Conservation (phyloP, 805 yeast genomes). For the Jamesozyma spencerorum region DNA sequence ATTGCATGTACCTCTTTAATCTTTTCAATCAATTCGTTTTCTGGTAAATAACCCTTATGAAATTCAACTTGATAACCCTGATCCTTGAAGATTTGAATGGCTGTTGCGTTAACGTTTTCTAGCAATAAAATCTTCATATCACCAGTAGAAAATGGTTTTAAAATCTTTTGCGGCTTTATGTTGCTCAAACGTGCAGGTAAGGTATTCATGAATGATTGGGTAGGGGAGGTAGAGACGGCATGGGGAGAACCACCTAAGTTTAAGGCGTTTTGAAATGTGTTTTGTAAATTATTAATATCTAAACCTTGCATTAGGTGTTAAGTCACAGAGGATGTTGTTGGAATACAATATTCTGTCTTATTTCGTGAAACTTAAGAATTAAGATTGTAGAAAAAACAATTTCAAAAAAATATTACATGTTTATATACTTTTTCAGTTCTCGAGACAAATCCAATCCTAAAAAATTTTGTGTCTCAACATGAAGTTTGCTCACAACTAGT, state of each 20-base stretch:
- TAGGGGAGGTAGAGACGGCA: conserved; percentile 77
- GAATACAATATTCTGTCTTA: too few relatives aligned
- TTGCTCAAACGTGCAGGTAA: conserved; percentile 38
- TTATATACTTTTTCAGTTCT: too few relatives aligned
- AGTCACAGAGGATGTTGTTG: too few relatives aligned
- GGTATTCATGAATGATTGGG: conserved; percentile 54
- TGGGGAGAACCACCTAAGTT: conserved; percentile 47
- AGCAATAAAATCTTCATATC: conserved; percentile 85
- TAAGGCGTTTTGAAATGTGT: conserved; percentile 48
- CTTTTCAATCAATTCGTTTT: conserved; percentile 89
- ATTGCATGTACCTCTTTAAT: conserved; percentile 90
- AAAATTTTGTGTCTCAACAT: background rate
- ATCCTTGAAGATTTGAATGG: conserved; percentile 68
- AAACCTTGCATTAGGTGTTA: conserved; percentile 60
- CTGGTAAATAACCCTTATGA: conserved; percentile 79
- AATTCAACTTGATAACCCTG: conserved; percentile 98
- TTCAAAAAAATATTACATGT: too few relatives aligned
- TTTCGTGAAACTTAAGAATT: too few relatives aligned
- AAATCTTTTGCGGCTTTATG: conserved; percentile 50
- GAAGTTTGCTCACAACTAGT: too few relatives aligned
- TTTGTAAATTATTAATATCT: conserved; percentile 48
- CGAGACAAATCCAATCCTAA: too few relatives aligned
- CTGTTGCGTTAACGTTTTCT: conserved; percentile 91
- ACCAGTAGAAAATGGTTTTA: conserved; percentile 92
- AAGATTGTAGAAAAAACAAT: too few relatives aligned